These are phyloP conservation scores for Gossypium gossypioides DNA, from an alignment of 441 rosid species.

Conservation along the genomic window DNA sequence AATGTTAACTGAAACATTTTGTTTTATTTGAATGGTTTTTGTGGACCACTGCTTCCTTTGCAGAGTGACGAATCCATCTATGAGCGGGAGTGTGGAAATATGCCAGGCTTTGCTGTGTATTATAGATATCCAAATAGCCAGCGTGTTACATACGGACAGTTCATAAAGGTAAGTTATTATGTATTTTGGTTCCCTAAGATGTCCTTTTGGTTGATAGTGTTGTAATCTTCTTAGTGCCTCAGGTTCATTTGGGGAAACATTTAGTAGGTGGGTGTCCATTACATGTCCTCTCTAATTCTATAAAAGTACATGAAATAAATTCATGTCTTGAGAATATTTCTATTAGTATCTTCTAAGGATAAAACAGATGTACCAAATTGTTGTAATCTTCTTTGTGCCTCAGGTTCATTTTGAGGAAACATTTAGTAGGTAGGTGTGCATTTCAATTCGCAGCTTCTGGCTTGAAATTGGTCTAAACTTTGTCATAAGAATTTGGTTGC, in stretches of 20 bases:
- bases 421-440: not conserved
- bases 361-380: not conserved
- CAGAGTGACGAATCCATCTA: conserved; percentile 95
- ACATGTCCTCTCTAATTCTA: no score
- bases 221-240: not conserved
- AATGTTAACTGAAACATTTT: not conserved
- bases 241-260: not conserved
- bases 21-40: not conserved
- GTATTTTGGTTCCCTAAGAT: not conserved
- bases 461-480: conserved; percentile 4
- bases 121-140: conserved; percentile 95
- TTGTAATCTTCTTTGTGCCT: not conserved
- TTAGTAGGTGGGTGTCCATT: not conserved
- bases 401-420: not conserved
- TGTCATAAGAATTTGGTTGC: not conserved
- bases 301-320: no score
- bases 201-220: not conserved
- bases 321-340: no score
- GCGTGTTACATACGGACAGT: conserved; percentile 97
- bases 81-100: conserved; percentile 94
- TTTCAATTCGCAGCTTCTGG: no score
- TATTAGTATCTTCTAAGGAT: no score
- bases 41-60: conserved; percentile 15
- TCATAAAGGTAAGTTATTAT: conserved; percentile 73
- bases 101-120: conserved; percentile 99